Evolutionary conservation across 148 eudicot genomes (phyloP).

Genomic region (Silene conica): DNA sequence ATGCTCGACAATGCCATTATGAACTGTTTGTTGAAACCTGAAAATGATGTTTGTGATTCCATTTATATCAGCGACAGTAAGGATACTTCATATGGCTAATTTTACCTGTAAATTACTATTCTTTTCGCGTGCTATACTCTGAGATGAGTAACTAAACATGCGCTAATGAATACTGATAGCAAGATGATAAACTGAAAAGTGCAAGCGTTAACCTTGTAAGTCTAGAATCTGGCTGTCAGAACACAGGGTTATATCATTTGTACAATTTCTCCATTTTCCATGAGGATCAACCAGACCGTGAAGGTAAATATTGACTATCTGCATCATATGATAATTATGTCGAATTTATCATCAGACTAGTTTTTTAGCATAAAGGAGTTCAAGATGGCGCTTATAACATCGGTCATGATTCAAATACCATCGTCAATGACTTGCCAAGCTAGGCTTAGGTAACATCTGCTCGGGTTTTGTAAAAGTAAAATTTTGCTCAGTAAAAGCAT

Average conservation of each 20-base stretch:
- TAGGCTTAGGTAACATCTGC: too few species aligned
- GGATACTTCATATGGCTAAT: neutral
- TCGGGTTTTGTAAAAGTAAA: too few species aligned
- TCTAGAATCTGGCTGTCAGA: neutral
- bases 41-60: neutral
- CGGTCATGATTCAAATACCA: too few species aligned
- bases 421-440: too few species aligned
- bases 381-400: too few species aligned
- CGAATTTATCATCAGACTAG: neutral
- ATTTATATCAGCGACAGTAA: neutral
- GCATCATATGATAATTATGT: neutral
- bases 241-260: neutral
- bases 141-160: too few species aligned
- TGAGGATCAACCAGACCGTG: neutral
- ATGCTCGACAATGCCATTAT: neutral
- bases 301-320: neutral
- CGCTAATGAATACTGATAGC: too few species aligned
- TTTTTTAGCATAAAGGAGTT: too few species aligned
- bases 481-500: too few species aligned
- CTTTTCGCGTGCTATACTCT: too few species aligned
- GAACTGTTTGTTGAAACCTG: conserved; percentile 8
- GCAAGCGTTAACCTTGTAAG: conserved; percentile 1
- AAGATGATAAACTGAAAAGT: too few species aligned
- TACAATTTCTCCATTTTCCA: conserved; percentile 4
- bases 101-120: neutral